Evolutionary conservation across 2,329 filamentous ascomycete species (phyloP).

Genomic region (Capronia epimyces): DNA sequence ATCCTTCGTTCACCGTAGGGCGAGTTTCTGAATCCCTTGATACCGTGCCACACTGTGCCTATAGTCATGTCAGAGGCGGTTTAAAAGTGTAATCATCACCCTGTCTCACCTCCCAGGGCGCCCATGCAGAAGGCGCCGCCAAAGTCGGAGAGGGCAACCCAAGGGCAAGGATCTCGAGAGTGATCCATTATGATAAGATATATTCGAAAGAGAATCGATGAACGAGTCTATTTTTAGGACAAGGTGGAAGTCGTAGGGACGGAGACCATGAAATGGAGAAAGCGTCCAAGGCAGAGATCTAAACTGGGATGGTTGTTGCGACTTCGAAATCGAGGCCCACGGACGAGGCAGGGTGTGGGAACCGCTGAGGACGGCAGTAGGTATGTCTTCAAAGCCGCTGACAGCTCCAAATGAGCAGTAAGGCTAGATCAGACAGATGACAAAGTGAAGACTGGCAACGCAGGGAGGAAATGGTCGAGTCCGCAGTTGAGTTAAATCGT

Average conservation of each 20-base stretch:
- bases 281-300: neutral
- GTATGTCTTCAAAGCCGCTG: neutral
- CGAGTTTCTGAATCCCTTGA: conserved; percentile 88
- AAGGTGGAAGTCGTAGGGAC: neutral
- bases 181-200: conserved; percentile 69
- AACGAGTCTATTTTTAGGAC: neutral
- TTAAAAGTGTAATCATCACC: neutral
- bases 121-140: conserved; percentile 97
- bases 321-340: neutral
- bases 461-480: neutral
- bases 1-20: conserved; percentile 92
- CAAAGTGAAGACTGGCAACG: neutral
- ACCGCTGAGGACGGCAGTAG: neutral
- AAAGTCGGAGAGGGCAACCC: conserved; percentile 94
- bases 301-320: neutral
- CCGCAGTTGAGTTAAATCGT: neutral
- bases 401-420: neutral
- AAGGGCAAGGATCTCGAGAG: conserved; percentile 92
- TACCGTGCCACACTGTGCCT: conserved; percentile 88
- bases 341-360: neutral
- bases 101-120: conserved; percentile 34
- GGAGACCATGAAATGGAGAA: neutral
- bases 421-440: neutral
- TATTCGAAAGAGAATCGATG: neutral
- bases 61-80: conserved; percentile 56